Evolutionary conservation across 805 yeast genomes (phyloP).

Genomic region (Cephaloascus fragrans): DNA sequence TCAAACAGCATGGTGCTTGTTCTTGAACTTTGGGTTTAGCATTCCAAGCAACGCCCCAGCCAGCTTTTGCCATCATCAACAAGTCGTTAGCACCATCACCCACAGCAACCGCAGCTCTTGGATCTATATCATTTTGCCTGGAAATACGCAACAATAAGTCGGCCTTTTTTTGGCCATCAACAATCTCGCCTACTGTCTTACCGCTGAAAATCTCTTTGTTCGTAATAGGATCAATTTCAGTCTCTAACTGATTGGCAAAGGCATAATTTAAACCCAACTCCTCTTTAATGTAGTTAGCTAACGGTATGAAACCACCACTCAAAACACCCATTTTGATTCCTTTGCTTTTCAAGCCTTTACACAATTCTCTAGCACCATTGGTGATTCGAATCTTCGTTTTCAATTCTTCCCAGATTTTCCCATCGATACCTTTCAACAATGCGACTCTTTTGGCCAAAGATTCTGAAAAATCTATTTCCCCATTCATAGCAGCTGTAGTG

Average conservation of each 20-base stretch:
- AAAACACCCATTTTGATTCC: slow-evolving; percentile 78
- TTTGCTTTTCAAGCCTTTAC: slow-evolving; percentile 44
- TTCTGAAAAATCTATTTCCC: slow-evolving; percentile 84
- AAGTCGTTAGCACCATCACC: slow-evolving; percentile 98
- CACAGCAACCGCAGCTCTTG: slow-evolving; percentile 60
- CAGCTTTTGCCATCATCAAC: slow-evolving; percentile 85
- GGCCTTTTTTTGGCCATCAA: slow-evolving; percentile 81
- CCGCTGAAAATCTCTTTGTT: slow-evolving; percentile 56
- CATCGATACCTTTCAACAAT: slow-evolving; percentile 74
- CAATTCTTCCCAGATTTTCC: slow-evolving; percentile 71
- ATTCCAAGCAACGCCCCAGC: slow-evolving; percentile 94
- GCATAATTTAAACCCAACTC: slow-evolving; percentile 76
- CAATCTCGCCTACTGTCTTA: slow-evolving; percentile 66
- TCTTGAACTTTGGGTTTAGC: slow-evolving; percentile 90
- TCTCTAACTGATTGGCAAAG: slow-evolving; percentile 62
- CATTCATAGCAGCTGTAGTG: slow-evolving; percentile 94
- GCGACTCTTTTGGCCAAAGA: slow-evolving; percentile 68
- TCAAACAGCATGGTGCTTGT: slow-evolving; percentile 74
- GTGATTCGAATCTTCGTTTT: slow-evolving; percentile 64
- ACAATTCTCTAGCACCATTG: slow-evolving; percentile 75
- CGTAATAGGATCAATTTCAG: slow-evolving; percentile 31
- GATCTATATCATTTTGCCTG: slow-evolving; percentile 37
- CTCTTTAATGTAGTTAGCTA: slow-evolving; percentile 67
- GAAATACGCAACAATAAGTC: slow-evolving; percentile 57
- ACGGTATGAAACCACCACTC: slow-evolving; percentile 90